These are phyloP conservation scores for Furcasterigmium furcatum DNA, from an alignment of 2,329 filamentous ascomycete genomes.

Conservation along the genomic window DNA sequence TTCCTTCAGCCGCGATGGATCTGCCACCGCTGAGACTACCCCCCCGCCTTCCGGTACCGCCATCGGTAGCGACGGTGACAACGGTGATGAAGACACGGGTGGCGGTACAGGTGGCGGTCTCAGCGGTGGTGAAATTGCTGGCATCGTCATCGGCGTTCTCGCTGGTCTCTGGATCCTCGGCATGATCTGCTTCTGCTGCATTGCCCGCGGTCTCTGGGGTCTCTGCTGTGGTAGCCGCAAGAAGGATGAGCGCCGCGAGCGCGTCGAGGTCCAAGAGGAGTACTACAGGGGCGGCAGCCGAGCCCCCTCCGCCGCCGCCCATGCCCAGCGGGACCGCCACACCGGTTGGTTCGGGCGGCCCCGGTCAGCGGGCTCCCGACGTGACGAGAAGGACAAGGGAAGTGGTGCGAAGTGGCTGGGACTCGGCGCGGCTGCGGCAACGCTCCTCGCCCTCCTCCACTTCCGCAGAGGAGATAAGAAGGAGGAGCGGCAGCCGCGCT, in stretches of 20 bases:
- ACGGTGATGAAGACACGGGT: constrained; percentile 23
- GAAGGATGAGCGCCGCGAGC: constrained; percentile 45
- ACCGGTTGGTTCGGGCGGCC: constrained; percentile 52
- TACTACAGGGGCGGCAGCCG: constrained; percentile 49
- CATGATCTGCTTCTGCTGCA: constrained; percentile 73
- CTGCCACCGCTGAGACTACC: constrained; percentile 44
- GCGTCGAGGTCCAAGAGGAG: constrained; percentile 62
- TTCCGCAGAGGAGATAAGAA: constrained; percentile 41
- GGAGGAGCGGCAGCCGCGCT: constrained; percentile 35
- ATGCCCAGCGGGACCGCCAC: constrained; percentile 49
- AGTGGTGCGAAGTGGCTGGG: constrained; percentile 50
- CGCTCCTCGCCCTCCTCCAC: constrained; percentile 51
- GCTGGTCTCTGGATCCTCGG: constrained; percentile 64
- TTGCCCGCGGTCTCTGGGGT: constrained; percentile 59
- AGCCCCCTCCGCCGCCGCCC: constrained; percentile 26
- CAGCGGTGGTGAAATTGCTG: constrained; percentile 72
- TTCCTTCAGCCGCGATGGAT: constrained; percentile 44
- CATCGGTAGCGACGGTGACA: constrained; percentile 21
- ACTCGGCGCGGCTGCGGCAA: constrained; percentile 46
- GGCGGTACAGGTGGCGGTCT: constrained; percentile 44
- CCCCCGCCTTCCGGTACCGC: constrained; percentile 52
- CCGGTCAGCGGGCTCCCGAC: constrained; percentile 33
- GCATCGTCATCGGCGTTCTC: constrained; percentile 74
- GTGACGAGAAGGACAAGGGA: constrained; percentile 41
- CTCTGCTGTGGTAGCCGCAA: constrained; percentile 59